Evolutionary conservation across 1,139 yeast genomes (phyloP).

Genomic region (Pichia sp.): DNA sequence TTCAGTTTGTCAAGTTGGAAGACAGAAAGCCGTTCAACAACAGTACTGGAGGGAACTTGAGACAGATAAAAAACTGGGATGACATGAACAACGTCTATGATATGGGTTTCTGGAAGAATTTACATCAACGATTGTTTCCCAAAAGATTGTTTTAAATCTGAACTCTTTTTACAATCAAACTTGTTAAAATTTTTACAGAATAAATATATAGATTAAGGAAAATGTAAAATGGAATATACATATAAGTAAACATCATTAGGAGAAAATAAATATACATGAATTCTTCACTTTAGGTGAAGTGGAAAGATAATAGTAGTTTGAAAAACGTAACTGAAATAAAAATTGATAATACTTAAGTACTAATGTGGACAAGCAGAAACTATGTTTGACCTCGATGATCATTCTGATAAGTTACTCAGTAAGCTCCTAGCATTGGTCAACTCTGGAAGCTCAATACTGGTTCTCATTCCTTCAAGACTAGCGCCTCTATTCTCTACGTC

Average conservation of each 20-base stretch:
- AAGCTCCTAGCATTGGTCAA: slow-evolving; percentile 32
- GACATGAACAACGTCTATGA: slow-evolving; percentile 67
- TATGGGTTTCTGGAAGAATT: slow-evolving; percentile 51
- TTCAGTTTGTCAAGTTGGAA: slow-evolving; percentile 18
- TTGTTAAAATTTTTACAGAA: background rate
- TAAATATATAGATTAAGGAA: background rate
- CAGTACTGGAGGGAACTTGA: slow-evolving; percentile 2
- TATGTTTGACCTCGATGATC: background rate
- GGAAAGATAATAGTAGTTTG: background rate
- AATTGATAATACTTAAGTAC: too few species aligned
- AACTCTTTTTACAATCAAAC: background rate
- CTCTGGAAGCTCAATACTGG: slow-evolving; percentile 33
- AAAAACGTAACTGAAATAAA: too few species aligned
- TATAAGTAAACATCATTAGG: background rate
- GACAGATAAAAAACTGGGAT: slow-evolving; percentile 37
- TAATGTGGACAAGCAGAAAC: background rate
- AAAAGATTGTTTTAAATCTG: background rate
- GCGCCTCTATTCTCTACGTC: slow-evolving; percentile 21
- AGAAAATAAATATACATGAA: slow-evolving; percentile 8
- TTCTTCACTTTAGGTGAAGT: background rate
- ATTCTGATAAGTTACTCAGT: slow-evolving; percentile 25
- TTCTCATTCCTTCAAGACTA: slow-evolving; percentile 27
- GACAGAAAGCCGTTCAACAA: slow-evolving; percentile 12
- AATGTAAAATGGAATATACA: background rate
- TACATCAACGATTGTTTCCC: slow-evolving; percentile 36